Percentiles rank a stretch among this genome's conserved stretches.
phyloP scores from a whole-genome alignment of 2,329 filamentous ascomycete species.

The Alternaria atra region DNA sequence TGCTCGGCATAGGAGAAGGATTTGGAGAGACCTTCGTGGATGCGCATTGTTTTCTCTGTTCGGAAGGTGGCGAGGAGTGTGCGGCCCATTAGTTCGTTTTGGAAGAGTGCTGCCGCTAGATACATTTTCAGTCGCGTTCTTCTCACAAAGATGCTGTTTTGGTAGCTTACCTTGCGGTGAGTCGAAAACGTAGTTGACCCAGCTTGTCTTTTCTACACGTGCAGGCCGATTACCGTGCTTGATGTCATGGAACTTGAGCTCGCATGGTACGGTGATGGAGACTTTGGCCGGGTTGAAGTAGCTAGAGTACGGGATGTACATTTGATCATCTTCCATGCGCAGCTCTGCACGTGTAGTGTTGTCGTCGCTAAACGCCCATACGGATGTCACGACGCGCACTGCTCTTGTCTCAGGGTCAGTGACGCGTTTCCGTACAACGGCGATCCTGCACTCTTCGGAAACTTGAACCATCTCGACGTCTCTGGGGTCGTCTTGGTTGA shows the following conservation, averaged over 20 bases:
- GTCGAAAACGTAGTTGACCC: slow-evolving; percentile 58
- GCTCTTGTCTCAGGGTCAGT: slow-evolving; percentile 43
- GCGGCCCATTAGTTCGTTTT: slow-evolving; percentile 58
- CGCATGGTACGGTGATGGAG: slow-evolving; percentile 50
- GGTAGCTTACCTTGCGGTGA: slow-evolving; percentile 33
- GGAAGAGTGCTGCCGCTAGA: slow-evolving; percentile 51
- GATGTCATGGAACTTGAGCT: slow-evolving; percentile 53
- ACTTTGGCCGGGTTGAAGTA: slow-evolving; percentile 58
- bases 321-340: slow-evolving; percentile 51
- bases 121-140: slow-evolving; percentile 5
- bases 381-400: slow-evolving; percentile 53
- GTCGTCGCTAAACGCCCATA: slow-evolving; percentile 58
- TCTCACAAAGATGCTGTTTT: not conserved
- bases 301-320: slow-evolving; percentile 57
- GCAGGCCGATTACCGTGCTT: slow-evolving; percentile 45
- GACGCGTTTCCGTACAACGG: slow-evolving; percentile 56
- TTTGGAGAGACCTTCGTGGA: slow-evolving; percentile 55
- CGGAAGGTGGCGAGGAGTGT: slow-evolving; percentile 54
- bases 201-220: slow-evolving; percentile 52
- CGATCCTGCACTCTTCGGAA: slow-evolving; percentile 52
- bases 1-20: slow-evolving; percentile 58
- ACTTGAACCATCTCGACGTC: slow-evolving; percentile 54
- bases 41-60: slow-evolving; percentile 56
- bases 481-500: slow-evolving; percentile 46
- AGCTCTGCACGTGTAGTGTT: slow-evolving; percentile 55